Base-by-base conservation (phyloP, 805 yeast genomes). In the Scheffersomyces lignosus region DNA sequence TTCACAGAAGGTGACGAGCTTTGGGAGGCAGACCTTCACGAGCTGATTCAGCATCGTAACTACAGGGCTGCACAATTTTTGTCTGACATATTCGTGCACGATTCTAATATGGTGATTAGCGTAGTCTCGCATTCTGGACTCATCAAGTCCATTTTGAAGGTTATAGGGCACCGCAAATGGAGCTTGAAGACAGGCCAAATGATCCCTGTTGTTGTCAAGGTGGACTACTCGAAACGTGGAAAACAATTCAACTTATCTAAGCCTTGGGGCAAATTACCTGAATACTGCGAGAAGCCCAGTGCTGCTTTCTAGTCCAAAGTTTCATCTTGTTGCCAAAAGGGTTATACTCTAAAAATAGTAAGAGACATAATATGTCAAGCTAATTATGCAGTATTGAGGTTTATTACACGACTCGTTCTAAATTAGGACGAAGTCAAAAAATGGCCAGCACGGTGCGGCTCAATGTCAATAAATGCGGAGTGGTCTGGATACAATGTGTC, bases 71-170 rank as follows among this genome's bases (percentile, higher is more conserved):
- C 38, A 6, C 13, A 39, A n/a, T 43, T 62, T 14, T 45, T 62
- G 27, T 49, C 56, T 28, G 62, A 58, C 23, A 48, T 62, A 7
- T 62, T 62, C 35, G 15, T 41, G 14, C 38, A 47, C 32, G 58
- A 54, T 32, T 24, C 40, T 8, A 47, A 43, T 30, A 32, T 32
- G 3, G 41, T 60, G 4, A 50, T 62, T 20, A 55, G 61, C 7
- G 29, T 62, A 5, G 60, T 61, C 10, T 33, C 63, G 1, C 69
- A 62, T 40, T 45, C 56, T 3, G 66, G 64, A 4, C 33, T 57
- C 12, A 59, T 61, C 16, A 45, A 40, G 29, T 56, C 62, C 1
- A 29, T 62, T 17, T 46, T 62, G 27, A 44, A 54, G 18, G 50
- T 53, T 2, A 34, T 58, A 4, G 44, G 46, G n/a, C 65, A 61